Conservation (phyloP, 169 alveolate genomes). For the Babesia bigemina region DNA sequence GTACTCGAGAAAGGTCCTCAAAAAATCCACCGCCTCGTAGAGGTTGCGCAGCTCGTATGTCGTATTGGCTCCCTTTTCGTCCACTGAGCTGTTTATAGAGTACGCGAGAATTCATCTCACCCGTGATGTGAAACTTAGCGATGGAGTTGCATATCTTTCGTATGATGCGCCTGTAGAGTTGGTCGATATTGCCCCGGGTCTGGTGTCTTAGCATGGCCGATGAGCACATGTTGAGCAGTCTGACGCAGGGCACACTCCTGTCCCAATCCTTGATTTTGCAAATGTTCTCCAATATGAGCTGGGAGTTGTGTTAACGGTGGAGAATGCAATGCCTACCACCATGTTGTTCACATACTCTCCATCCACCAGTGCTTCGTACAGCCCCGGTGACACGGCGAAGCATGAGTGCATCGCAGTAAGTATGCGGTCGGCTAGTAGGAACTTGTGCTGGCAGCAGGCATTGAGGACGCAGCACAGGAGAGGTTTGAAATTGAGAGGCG, state of each 20-base stretch:
- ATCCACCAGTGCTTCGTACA: slow-evolving; percentile 19
- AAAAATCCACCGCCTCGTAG: slow-evolving; percentile 22
- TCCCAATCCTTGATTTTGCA: slow-evolving; percentile 40
- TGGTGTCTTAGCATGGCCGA: slow-evolving; percentile 13
- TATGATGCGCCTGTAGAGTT: slow-evolving; percentile 11
- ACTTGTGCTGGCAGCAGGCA: slow-evolving; percentile 46
- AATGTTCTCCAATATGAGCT: slow-evolving; percentile 25
- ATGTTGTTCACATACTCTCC: slow-evolving; percentile 25
- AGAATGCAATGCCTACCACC: slow-evolving; percentile 8
- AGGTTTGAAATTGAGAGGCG: slow-evolving; percentile 20
- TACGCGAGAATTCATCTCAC: not conserved
- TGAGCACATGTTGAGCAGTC: slow-evolving; percentile 12
- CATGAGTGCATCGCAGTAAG: slow-evolving; percentile 26
- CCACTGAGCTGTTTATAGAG: not conserved
- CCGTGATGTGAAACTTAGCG: slow-evolving; percentile 30
- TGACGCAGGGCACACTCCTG: slow-evolving; percentile 32
- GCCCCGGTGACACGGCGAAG: slow-evolving; percentile 13
- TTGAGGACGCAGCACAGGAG: slow-evolving; percentile 33
- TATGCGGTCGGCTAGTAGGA: slow-evolving; percentile 36
- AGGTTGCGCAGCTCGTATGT: slow-evolving; percentile 27
- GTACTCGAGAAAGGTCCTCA: slow-evolving; percentile 12
- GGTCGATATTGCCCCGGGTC: slow-evolving; percentile 18
- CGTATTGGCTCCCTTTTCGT: slow-evolving; percentile 36
- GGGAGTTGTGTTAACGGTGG: not conserved
- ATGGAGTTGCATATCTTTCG: slow-evolving; percentile 35